Evolutionary conservation across 2,329 filamentous ascomycete species (phyloP), one percentile per base, ranked within the genome.

Genomic region (Penicillium griseofulvum): DNA sequence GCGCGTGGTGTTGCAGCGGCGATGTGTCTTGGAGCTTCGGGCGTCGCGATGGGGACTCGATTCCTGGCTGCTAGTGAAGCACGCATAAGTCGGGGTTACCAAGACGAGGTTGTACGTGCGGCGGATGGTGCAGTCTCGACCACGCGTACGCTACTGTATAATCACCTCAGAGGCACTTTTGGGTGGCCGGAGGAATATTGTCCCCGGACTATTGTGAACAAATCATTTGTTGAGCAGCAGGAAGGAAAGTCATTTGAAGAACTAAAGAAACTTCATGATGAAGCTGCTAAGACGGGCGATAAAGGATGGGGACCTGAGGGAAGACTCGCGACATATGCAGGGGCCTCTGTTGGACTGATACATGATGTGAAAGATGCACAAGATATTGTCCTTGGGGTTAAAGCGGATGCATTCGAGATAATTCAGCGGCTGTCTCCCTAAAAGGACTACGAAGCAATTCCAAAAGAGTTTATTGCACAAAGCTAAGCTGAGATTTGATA

Each of bases 171-270:
- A 5, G 83, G 83, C 0, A 87, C 83, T 0, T 78, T 74, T 22
- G 81, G 78, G 1, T 88, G 86, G 86, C 83, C 84, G 0, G 70
- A 75, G 38, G 71, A 70, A n/a, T 87, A 86, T 64, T 81, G 82
- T 65, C 85, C 78, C 0, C 72, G 86, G 26, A 81, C 79, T 0
- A 76, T 87, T 2, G 68, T 83, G 24, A 88, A 87, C 63, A 70
- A 71, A 60, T 86, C 80, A 37, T 84, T 71, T 49, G 54, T 66
- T 46, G 80, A 82, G 53, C 62, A 75, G 28, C 65, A 73, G 47
- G 63, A 64, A 24, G 79, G 79, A 0, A 67, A 69, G 4, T 52
- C 71, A 0, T 81, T 81, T 57, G 76, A 79, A 1, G 75, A 80
- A 52, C 60, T 81, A 3, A 76, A 80, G 63, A 63, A 50, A 24